Conservation (phyloP, 202 grass and related monocot genomes). For the Hordeum pubiflorum region DNA sequence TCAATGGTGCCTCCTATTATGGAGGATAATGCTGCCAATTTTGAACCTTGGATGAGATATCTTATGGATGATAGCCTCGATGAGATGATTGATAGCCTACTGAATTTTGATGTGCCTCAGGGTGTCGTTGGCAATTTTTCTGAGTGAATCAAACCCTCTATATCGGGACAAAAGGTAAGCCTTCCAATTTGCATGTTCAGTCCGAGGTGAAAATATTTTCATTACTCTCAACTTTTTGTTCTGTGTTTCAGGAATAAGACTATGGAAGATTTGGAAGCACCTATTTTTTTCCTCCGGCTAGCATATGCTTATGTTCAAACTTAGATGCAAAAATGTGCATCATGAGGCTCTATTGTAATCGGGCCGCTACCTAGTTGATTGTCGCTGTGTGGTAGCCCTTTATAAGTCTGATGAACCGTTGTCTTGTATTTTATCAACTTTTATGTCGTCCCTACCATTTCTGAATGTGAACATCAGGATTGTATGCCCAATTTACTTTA, state of each 20-base stretch:
- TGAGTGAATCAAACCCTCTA: constrained; percentile 22
- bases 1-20: constrained; percentile 22
- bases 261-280: constrained; percentile 32
- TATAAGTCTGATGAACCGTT: constrained; percentile 9
- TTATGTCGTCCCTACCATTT: constrained; percentile 15
- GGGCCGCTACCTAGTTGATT: constrained; percentile 24
- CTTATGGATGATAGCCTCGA: constrained; percentile 38
- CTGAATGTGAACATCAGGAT: constrained; percentile 22
- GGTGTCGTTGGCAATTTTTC: constrained; percentile 35
- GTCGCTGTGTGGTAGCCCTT: not conserved
- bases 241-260: constrained; percentile 35
- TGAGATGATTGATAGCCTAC: constrained; percentile 48
- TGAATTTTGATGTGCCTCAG: constrained; percentile 35
- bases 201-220: not conserved
- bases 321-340: constrained; percentile 35
- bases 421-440: not conserved
- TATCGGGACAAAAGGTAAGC: constrained; percentile 36
- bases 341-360: constrained; percentile 23
- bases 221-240: constrained; percentile 1
- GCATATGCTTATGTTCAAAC: constrained; percentile 18
- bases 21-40: constrained; percentile 28
- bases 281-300: constrained; percentile 23
- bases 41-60: constrained; percentile 60
- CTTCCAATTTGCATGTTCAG: not conserved
- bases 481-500: not conserved